Conservation (phyloP, 1,284 basidiomycete species). For the Cystobasidium slooffiae region DNA sequence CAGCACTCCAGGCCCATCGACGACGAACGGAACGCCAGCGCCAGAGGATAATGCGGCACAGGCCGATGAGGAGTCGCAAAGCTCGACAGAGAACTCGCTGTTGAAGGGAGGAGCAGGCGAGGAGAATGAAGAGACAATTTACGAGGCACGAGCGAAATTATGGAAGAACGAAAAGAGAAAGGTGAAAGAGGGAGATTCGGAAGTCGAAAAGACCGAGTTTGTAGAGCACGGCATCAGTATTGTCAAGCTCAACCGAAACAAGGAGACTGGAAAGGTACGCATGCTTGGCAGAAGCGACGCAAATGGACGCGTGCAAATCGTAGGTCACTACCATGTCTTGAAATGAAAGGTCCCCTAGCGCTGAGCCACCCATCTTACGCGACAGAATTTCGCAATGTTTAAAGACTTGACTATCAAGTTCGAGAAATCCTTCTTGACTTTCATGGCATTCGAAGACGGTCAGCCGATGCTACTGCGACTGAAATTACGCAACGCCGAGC, state of each 20-base stretch:
- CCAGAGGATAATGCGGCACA: neutral
- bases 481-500: conserved; percentile 46
- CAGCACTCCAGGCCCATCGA: conserved; percentile 13
- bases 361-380: no score
- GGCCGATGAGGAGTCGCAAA: conserved; percentile 5
- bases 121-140: conserved; percentile 41
- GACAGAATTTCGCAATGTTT: conserved; percentile 49
- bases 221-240: conserved; percentile 45
- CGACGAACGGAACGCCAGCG: conserved; percentile 33
- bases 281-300: conserved; percentile 50
- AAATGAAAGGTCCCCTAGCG: no score
- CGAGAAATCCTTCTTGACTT: conserved; percentile 48
- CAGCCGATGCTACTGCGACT: conserved; percentile 47
- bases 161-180: conserved; percentile 37
- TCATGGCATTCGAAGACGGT: conserved; percentile 46
- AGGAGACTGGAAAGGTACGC: conserved; percentile 46
- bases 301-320: conserved; percentile 48
- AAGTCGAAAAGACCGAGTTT: conserved; percentile 27
- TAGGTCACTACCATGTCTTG: conserved; percentile 14
- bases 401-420: conserved; percentile 30
- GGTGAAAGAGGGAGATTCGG: conserved; percentile 18
- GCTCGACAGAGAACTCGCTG: conserved; percentile 21
- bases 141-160: conserved; percentile 40
- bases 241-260: conserved; percentile 47
- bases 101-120: conserved; percentile 41